phyloP scores from a whole-genome alignment of 345 rosid genomes.

The Camelina neglecta region DNA sequence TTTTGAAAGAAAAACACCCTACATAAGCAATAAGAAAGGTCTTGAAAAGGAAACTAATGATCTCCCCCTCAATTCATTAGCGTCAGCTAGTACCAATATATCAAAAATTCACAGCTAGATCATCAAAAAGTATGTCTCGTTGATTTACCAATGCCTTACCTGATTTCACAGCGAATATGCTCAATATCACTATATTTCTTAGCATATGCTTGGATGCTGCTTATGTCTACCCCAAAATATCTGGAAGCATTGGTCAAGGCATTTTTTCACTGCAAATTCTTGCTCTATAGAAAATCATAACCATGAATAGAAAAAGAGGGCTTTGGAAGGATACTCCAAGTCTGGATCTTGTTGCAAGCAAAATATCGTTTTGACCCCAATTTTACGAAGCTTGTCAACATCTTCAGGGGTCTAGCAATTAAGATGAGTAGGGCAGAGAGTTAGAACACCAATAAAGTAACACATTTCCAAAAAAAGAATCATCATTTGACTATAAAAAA shows the following conservation, averaged over 20 bases:
- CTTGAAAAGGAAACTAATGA: background rate
- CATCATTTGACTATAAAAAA: background rate
- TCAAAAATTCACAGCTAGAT: slow-evolving; percentile 5
- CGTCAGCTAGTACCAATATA: background rate
- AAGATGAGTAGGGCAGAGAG: slow-evolving; percentile 25
- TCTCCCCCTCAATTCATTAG: background rate
- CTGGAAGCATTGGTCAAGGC: slow-evolving; percentile 63
- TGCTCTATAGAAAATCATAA: background rate
- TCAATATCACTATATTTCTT: slow-evolving; percentile 58
- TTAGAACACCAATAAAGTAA: slow-evolving; percentile 9
- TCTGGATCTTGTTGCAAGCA: slow-evolving; percentile 95
- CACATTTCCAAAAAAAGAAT: background rate
- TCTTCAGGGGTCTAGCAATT: slow-evolving; percentile 73
- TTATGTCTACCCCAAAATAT: slow-evolving; percentile 91
- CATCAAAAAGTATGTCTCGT: background rate
- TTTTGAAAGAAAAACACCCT: background rate
- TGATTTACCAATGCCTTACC: slow-evolving; percentile 53
- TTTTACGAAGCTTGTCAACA: slow-evolving; percentile 77
- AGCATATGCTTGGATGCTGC: slow-evolving; percentile 75
- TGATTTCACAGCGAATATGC: slow-evolving; percentile 86
- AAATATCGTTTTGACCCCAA: slow-evolving; percentile 92
- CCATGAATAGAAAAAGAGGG: background rate
- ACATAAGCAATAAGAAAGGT: slow-evolving; percentile 5
- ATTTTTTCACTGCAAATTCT: slow-evolving; percentile 13
- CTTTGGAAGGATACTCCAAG: slow-evolving; percentile 77